Evolutionary conservation across 495 filamentous ascomycete genomes (phyloP), one percentile per base, ranked within the genome.

Genomic region (Penicillium maclennaniae): DNA sequence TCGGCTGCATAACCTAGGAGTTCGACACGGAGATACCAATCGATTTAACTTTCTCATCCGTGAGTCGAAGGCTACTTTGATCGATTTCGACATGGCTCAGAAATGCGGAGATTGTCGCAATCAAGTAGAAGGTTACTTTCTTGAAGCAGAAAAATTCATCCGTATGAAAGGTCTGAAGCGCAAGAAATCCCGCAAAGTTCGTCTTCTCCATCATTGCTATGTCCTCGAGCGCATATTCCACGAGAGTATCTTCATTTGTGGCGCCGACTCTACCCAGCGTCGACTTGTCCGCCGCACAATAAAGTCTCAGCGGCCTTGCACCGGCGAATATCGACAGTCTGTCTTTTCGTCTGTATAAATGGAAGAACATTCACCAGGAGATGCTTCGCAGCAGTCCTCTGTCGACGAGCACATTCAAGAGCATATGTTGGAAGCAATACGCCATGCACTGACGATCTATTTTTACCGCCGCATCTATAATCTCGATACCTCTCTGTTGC

Each of bases 11-110:
- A 6, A 15, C 10, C 38, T 75, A 23, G 72, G 73, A 0, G 46
- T 77, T 12, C 62, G 53, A 37, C 75, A 77, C 49, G 72, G 74
- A 6, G 73, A 77, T 55, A 65, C 62, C 27, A 77, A 79, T 61
- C 69, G 66, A 47, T 60, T 69, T 45, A 79, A 77, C 48, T 79
- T 79, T 52, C 64, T 80, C 8, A 47, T 75, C 16, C 48, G 47
- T 23, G 57, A 55, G 21, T 60, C 37, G 26, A 62, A 62, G 19
- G 63, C 53, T 19, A 49, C 60, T 26, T 59, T 76, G 50, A 61
- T 78, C 14, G 72, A 75, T 58, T 74, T 75, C 54, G 47, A 56
- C 20, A 56, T 47, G 14, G 34, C 53, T 34, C 46, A 43, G 51
- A 51, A 44, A 54, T 54, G 26, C 39, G 47, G 47, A 2, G 43